These are phyloP conservation scores for Lyophyllum shimeji DNA, from an alignment of 768 basidiomycete species.

Conservation along the genomic window DNA sequence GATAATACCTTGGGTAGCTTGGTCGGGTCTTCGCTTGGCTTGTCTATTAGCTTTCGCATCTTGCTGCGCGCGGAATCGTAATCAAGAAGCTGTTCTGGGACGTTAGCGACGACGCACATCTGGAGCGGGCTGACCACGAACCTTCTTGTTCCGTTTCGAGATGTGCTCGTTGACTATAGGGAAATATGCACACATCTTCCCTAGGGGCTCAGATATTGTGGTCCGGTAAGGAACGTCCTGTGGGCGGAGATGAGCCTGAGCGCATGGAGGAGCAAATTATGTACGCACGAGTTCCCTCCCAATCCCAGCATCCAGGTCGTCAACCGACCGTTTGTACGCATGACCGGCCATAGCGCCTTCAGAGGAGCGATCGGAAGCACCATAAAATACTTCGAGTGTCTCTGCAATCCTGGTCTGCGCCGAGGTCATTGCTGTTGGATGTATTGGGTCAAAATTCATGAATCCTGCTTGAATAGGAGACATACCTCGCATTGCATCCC, in stretches of 20 bases:
- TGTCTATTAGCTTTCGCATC: conserved; percentile 85
- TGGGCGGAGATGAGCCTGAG: background rate
- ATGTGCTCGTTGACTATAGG: conserved; percentile 93
- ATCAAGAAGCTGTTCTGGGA: conserved; percentile 67
- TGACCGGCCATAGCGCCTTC: conserved; percentile 97
- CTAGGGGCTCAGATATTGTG: conserved; percentile 92
- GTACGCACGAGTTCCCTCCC: conserved; percentile 75
- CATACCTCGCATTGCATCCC: conserved; percentile 91
- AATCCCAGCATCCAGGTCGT: conserved; percentile 87
- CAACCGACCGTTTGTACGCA: conserved; percentile 92
- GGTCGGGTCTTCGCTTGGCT: conserved; percentile 90
- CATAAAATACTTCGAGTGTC: conserved; percentile 91
- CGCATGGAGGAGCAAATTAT: background rate
- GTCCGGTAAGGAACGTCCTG: conserved; percentile 95
- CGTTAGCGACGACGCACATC: background rate
- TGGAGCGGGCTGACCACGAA: conserved; percentile 22
- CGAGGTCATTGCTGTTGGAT: conserved; percentile 79
- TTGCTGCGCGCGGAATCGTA: conserved; percentile 92
- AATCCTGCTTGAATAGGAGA: conserved; percentile 2
- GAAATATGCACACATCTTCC: conserved; percentile 96
- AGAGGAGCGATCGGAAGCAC: conserved; percentile 76
- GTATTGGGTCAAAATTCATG: background rate
- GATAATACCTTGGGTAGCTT: conserved; percentile 66
- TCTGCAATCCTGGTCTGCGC: conserved; percentile 94
- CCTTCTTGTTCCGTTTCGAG: conserved; percentile 95